Evolutionary conservation across 202 grass and related monocot genomes (phyloP), one percentile per base, ranked within the genome.

Genomic region (Elaeis oleifera): DNA sequence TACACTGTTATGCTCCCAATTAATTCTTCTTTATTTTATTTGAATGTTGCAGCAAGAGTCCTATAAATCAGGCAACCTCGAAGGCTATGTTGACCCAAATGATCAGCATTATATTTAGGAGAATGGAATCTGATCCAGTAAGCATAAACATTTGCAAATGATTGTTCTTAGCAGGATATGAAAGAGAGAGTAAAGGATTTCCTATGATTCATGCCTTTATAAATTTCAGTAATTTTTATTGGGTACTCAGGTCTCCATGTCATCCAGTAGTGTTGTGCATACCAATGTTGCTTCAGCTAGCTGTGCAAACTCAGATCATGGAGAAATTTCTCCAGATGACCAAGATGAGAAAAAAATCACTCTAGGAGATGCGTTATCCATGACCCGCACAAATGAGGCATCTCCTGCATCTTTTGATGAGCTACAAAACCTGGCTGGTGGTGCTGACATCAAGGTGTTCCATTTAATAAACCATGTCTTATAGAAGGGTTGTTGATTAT

Each of bases 81-180:
- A 99, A 99, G 76, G 94, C 94, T 56, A 99, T 99, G 94, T 78
- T 99, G 68, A 94, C 94, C 74, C 94, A 99, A 78, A 99, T 99
- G 85, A 99, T 99, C 65, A 99, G 82, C 72, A 99, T 99, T 76
- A 75, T 99, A 54, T 99, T 99, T 69, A 85, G 85, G 68, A 74
- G 94, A 69, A 99, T 99, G 94, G 88, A 94, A 60, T 86, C 73
- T 8, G 94, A 99, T 75, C 82, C 82, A 83, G 94, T 76, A 72
- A 75, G 73, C 60, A 6, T 53, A 64, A 59, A 48, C 25, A 5
- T 28, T 49, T 18, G 23, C 23, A 56, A 25, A 28, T 76, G 79
- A 18, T 76, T 49, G 24, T 17, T 60, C 6, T 8, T 44, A 57
- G 63, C 65, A 54, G 65, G 51, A 19, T 3, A 32, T 54, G 17